Evolutionary conservation across 257 asterid genomes (phyloP), one percentile per base, ranked within the genome.

Genomic region (Ilex asprella): DNA sequence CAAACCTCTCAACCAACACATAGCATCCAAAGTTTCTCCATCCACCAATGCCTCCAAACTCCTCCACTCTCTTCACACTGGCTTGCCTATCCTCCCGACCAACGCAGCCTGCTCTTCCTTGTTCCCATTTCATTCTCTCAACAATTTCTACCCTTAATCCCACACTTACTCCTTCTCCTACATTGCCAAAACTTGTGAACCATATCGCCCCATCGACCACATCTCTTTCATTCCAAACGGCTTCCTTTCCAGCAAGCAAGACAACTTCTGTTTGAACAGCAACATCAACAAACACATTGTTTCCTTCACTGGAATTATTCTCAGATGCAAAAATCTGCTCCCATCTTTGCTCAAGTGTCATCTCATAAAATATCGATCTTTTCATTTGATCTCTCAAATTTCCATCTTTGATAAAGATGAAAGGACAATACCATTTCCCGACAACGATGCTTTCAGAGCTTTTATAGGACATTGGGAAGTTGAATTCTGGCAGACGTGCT

Each of bases 361-460:
- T 46, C 13, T 46, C 52, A 14, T 46, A 46, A 11, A 46, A 46
- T 6, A 7, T 46, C n/a, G 52, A 46, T 10, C 10, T 46, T 46
- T 46, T 11, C 52, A 46, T 46, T 49, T 84, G 93, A 30, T 81
- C 81, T 50, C 49, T 61, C 30, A 80, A 3, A 0, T 70, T 55
- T 1, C 79, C 84, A 16, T 85, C 94, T 70, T 85, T 87, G 56
- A 87, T 76, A 58, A 85, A 87, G 5, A 73, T 3, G 27, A 82
- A 87, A 3, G 96, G 94, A 16, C 73, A 53, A 56, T 85, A 87
- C 96, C 94, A 87, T 73, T 21, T 79, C 39, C 96, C 79, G 16
- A 74, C 75, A 10, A 69, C 69, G 11, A 61, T 65, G 7, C 58
- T 60, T 67, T 65, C 55, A 0, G 68, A 68, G 57, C 11, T 47